Evolutionary conservation across 75 land plant species (phyloP).

Genomic region (Sequoia sempervirens): DNA sequence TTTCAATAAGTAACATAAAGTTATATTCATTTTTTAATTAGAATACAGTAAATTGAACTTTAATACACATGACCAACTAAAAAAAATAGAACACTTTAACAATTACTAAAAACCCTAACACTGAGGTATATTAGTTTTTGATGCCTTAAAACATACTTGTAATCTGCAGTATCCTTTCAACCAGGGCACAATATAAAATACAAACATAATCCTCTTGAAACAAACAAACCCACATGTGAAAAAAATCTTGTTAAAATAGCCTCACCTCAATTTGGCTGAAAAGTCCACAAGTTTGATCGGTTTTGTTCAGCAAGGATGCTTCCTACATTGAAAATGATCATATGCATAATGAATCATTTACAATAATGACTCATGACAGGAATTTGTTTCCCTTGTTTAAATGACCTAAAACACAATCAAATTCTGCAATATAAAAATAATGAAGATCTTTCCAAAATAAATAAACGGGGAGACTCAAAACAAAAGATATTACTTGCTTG

Average conservation of each 20-base stretch:
- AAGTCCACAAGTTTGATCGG: slow-evolving; percentile 80
- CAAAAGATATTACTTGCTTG: slow-evolving; percentile 53
- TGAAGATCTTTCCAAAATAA: not conserved
- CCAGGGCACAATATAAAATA: not conserved
- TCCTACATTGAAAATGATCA: slow-evolving; percentile 38
- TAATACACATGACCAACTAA: too few relatives aligned
- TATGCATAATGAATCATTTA: not conserved
- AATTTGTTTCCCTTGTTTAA: not conserved
- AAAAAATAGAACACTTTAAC: too few relatives aligned
- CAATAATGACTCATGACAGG: not conserved
- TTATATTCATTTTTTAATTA: too few relatives aligned
- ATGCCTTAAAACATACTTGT: not conserved
- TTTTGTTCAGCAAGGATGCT: slow-evolving; percentile 68
- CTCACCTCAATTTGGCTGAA: slow-evolving; percentile 66
- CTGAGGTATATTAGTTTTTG: too few relatives aligned
- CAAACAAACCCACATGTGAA: not conserved
- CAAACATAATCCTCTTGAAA: not conserved
- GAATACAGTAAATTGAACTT: too few relatives aligned
- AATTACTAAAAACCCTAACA: too few relatives aligned
- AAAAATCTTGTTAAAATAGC: not conserved
- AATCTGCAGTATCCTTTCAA: not conserved
- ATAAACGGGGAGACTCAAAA: not conserved
- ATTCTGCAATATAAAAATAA: not conserved
- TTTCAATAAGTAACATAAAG: too few relatives aligned
- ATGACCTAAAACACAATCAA: not conserved